Percentiles rank a stretch among this genome's conserved stretches.
These are phyloP conservation scores for Oryza glaberrima DNA, from an alignment of 176 grass and related monocot genomes.

Conservation along the genomic window DNA sequence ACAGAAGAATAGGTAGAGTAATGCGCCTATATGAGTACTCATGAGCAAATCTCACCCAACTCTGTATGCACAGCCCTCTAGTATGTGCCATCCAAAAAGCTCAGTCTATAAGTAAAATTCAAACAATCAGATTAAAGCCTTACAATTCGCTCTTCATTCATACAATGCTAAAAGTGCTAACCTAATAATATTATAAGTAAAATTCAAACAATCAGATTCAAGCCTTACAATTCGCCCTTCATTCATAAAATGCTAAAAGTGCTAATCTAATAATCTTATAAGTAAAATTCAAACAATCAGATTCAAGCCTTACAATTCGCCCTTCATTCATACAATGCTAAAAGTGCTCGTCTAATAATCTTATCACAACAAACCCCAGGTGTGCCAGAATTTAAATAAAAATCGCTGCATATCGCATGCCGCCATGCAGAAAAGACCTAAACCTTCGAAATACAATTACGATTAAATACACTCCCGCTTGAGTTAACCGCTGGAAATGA, in stretches of 20 bases:
- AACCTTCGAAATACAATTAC: not conserved
- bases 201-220: not conserved
- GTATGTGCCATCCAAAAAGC: not conserved
- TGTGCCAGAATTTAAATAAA: not conserved
- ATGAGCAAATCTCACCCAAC: no score
- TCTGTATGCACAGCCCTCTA: not conserved
- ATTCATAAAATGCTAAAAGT: not conserved
- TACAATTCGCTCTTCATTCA: not conserved
- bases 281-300: not conserved
- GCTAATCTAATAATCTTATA: not conserved
- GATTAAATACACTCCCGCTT: constrained; percentile 6
- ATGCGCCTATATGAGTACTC: no score
- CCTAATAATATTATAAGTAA: not conserved
- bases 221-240: not conserved
- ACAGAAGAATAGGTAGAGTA: no score
- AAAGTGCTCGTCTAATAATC: not conserved
- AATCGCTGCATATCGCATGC: not conserved
- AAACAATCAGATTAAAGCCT: not conserved
- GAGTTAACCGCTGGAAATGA: constrained; percentile 29
- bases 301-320: not conserved
- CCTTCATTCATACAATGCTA: not conserved
- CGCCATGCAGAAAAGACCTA: not conserved
- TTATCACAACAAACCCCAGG: not conserved
- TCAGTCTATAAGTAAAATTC: not conserved
- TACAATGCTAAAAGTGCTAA: not conserved